phyloP scores from a whole-genome alignment of 169 alveolate species.

The Plasmodium adleri region DNA sequence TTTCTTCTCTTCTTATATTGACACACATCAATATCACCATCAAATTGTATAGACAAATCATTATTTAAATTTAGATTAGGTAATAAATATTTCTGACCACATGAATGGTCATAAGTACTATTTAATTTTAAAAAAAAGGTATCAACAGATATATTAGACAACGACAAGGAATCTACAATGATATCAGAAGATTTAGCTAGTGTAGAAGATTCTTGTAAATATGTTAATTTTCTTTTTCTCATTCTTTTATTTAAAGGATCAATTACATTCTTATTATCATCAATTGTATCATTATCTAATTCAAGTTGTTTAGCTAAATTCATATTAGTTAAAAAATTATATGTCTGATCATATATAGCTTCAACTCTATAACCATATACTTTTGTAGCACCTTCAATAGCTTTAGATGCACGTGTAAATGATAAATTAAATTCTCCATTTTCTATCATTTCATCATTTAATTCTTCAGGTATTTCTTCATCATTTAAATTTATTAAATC shows the following conservation, averaged over 20 bases:
- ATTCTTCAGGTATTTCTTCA: slow-evolving; percentile 82
- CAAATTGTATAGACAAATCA: slow-evolving; percentile 75
- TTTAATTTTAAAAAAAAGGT: slow-evolving; percentile 74
- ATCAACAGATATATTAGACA: slow-evolving; percentile 72
- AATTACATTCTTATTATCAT: slow-evolving; percentile 36
- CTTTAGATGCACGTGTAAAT: slow-evolving; percentile 85
- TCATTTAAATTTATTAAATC: slow-evolving; percentile 86
- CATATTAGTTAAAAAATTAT: slow-evolving; percentile 82
- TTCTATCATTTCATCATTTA: slow-evolving; percentile 67
- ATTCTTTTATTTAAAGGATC: slow-evolving; percentile 49
- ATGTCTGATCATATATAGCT: slow-evolving; percentile 87
- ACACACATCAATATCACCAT: slow-evolving; percentile 73
- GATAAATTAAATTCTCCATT: slow-evolving; percentile 75
- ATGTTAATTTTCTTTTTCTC: slow-evolving; percentile 67
- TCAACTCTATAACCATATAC: slow-evolving; percentile 87
- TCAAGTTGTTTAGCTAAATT: slow-evolving; percentile 78
- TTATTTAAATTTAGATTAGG: slow-evolving; percentile 66
- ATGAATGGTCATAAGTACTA: slow-evolving; percentile 60
- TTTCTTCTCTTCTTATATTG: slow-evolving; percentile 61
- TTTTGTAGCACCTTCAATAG: slow-evolving; percentile 86
- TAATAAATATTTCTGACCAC: slow-evolving; percentile 42
- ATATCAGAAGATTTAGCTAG: slow-evolving; percentile 72
- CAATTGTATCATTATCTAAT: slow-evolving; percentile 33
- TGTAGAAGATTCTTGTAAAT: slow-evolving; percentile 68
- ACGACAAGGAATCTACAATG: slow-evolving; percentile 33